These are phyloP conservation scores for Carex parvula DNA, from an alignment of 176 grass and related monocot genomes.

Conservation along the genomic window DNA sequence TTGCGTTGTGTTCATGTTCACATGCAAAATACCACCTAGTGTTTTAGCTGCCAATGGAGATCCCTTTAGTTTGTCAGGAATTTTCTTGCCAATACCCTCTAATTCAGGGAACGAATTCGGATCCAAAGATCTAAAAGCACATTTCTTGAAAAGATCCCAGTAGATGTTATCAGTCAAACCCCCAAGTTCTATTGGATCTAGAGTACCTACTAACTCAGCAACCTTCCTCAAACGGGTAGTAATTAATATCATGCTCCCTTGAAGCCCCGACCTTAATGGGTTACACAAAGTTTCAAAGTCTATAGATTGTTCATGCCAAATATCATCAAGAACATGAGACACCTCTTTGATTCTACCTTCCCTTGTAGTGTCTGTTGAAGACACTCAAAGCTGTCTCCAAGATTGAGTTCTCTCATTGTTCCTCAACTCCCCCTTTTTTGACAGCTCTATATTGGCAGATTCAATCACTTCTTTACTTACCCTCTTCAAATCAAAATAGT, in stretches of 20 bases:
- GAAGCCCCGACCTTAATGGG: background rate
- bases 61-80: slow-evolving; percentile 10
- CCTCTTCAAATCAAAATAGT: slow-evolving; percentile 12
- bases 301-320: background rate
- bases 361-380: slow-evolving; percentile 14
- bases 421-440: background rate
- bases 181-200: background rate
- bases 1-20: background rate
- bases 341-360: background rate
- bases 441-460: background rate
- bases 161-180: slow-evolving; percentile 11
- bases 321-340: slow-evolving; percentile 15
- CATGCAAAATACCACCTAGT: slow-evolving; percentile 24
- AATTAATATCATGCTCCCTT: slow-evolving; percentile 35
- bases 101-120: background rate
- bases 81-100: slow-evolving; percentile 2
- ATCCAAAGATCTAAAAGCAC: slow-evolving; percentile 6
- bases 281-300: background rate
- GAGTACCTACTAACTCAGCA: background rate
- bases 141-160: slow-evolving; percentile 10
- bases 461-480: slow-evolving; percentile 20
- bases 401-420: background rate
- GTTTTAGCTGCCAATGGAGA: slow-evolving; percentile 44
- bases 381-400: background rate
- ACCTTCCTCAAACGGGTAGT: slow-evolving; percentile 18